Evolutionary conservation across 768 basidiomycete genomes (phyloP), one percentile per base, ranked within the genome.

Genomic region (Russula emetica): DNA sequence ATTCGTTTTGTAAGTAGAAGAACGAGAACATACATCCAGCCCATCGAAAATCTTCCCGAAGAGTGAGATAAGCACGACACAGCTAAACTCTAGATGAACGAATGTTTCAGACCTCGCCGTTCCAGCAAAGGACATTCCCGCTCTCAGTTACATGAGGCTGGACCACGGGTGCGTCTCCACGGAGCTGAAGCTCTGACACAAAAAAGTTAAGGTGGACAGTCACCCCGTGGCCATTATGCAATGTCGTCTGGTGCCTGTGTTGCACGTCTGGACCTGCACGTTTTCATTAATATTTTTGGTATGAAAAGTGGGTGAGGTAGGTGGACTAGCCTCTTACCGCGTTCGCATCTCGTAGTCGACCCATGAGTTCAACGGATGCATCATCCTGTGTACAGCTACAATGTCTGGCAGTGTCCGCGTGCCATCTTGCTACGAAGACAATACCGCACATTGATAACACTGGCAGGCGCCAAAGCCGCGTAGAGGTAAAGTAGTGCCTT

Each of bases 71-170:
- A 36, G 38, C 20, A 58, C 16, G 30, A 36, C 8, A 11, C 16
- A 51, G 11, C 13, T 13, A 32, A 6, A 20, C 18, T 3, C 30
- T 22, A 34, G n/a, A 58, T 22, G 42, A 38, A 24, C 11, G 52
- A 30, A 26, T 42, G 13, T 28, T 18, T 74, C 74, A 52, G 52
- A 86, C 90, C 78, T 94, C 90, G 64, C 93, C 92, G 70, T 92
- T 93, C 88, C 89, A 94, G 70, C 90, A 92, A 30, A 94, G 74
- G 3, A 90, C 71, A 70, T 86, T 80, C 8, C 81, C 84, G 16
- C 76, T 77, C 38, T 74, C 69, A 71, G 71, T 67, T 9, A 66
- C 40, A 53, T 93, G 90, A 30, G 93, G 93, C 71, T 95, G 93
- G 2, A 79, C 72, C 18, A 92, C 73, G 0, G 78, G 77, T 11